Base-by-base conservation (phyloP, 345 rosid species). In the Jatropha curcas region DNA sequence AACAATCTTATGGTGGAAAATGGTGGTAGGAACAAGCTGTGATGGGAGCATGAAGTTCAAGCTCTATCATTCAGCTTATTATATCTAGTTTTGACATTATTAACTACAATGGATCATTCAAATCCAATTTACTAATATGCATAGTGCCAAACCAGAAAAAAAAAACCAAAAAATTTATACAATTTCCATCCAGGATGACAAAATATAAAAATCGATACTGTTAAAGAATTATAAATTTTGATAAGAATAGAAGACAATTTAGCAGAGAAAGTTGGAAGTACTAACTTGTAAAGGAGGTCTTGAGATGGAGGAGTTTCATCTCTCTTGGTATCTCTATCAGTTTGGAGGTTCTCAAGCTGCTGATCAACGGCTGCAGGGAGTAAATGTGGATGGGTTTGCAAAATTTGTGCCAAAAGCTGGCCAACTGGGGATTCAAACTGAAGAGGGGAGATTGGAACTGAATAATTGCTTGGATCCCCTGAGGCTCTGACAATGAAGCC, bases 351-450 rank as follows among this genome's bases (percentile, higher is more conserved):
- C 80, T 87, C 91, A 67, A 94, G 94, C 80, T 94, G 98, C 75
- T 92, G 91, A 79, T 92, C 98, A 75, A 91, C 81, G 1, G 97
- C 91, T 2, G 88, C 80, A 13, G 88, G 92, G 57, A 92, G 82
- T n/a, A 94, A 76, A 86, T 94, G 95, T 19, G 97, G 93, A 88
- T 90, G 98, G 65, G 90, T 90, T 74, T 80, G 89, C 81, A 92
- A 76, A 68, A 94, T 88, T 74, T 92, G 94, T 2, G 79, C 84
- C 82, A 94, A 71, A 68, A 94, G 86, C 88, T 88, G 95, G 31
- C 98, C 98, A 0, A 88, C 86, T 7, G 95, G 89, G 55, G 98
- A 94, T 68, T 90, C 93, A 46, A 92, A 86, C 52, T 84, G 78
- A 70, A 94, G 82, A 39, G 97, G 97, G 81, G 95, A 88, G 65